These are phyloP conservation scores for Starmerella scarabaei DNA, from an alignment of 805 yeast species.

Conservation along the genomic window DNA sequence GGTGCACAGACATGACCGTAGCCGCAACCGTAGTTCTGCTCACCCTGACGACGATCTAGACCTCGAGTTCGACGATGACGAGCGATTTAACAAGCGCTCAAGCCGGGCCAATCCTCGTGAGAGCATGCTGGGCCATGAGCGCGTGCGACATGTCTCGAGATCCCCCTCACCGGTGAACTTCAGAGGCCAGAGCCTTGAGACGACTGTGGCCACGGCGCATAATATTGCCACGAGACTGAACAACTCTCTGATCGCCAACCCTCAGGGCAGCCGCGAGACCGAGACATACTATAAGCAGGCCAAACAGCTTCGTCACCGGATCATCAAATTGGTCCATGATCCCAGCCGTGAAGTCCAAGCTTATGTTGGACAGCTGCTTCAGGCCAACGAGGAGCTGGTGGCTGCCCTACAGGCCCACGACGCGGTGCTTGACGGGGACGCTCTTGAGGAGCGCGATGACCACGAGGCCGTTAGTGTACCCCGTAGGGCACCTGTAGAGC, in stretches of 20 bases:
- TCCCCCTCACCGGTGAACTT: constrained; percentile 19
- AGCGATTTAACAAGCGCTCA: background rate
- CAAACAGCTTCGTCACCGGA: constrained; percentile 62
- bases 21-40: constrained; percentile 6
- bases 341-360: constrained; percentile 61
- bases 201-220: constrained; percentile 34
- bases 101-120: background rate
- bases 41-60: constrained; percentile 18
- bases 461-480: constrained; percentile 31
- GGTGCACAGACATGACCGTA: constrained; percentile 1
- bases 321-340: constrained; percentile 68
- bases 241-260: constrained; percentile 40
- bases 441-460: constrained; percentile 15
- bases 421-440: constrained; percentile 21
- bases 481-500: constrained; percentile 5
- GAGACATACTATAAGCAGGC: constrained; percentile 49
- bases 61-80: constrained; percentile 6
- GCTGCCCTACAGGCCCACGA: constrained; percentile 59
- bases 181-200: constrained; percentile 19
- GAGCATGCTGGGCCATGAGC: background rate
- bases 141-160: constrained; percentile 3
- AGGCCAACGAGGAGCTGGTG: constrained; percentile 84
- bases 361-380: constrained; percentile 71
- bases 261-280: constrained; percentile 50
- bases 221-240: constrained; percentile 57